Evolutionary conservation across 2,329 filamentous ascomycete genomes (phyloP), one percentile per base, ranked within the genome.

Genomic region (Fusarium napiforme): DNA sequence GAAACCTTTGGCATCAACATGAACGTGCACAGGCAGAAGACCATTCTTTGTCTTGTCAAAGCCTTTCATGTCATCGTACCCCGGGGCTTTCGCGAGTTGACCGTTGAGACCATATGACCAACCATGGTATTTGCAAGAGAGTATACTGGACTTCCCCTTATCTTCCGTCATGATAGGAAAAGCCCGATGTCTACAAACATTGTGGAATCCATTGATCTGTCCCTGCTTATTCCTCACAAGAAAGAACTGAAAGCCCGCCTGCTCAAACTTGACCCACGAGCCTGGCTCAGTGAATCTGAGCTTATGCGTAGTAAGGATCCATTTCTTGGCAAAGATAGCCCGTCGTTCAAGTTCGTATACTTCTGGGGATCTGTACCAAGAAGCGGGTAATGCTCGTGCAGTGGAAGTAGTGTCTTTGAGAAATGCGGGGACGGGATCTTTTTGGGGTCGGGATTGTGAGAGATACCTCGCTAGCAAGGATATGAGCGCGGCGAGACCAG

Each of bases 101-200:
- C 89, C 89, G 26, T 83, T 84, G 4, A 88, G 82, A 55, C 88
- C 86, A 70, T 91, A 91, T 9, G 87, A 88, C 89, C 89, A 91
- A 43, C 73, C 88, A 73, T 91, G 89, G 74, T 91, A 91, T 66
- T 87, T 86, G 82, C 89, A 91, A 0, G 85, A 83, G 34, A 91
- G 83, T 9, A 90, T 84, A 49, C 81, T 84, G n/a, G 84, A 83
- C 28, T 83, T 84, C 4, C 89, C 89, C 5, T 83, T 79, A 4
- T 86, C 83, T 42, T 85, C 83, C 1, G 82, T 84, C 6, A 89
- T 87, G 7, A 91, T 56, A 84, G 0, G 87, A 86, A 87, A 91
- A 18, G 89, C 89, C 15, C 89, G 82, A 75, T 91, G 89, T 3
- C 89, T 82, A 79, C 89, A 91, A 18, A 90, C 82, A 73, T 90